Conservation (phyloP, 129 eudicot species). For the Chrysanthemum lavandulifolium region DNA sequence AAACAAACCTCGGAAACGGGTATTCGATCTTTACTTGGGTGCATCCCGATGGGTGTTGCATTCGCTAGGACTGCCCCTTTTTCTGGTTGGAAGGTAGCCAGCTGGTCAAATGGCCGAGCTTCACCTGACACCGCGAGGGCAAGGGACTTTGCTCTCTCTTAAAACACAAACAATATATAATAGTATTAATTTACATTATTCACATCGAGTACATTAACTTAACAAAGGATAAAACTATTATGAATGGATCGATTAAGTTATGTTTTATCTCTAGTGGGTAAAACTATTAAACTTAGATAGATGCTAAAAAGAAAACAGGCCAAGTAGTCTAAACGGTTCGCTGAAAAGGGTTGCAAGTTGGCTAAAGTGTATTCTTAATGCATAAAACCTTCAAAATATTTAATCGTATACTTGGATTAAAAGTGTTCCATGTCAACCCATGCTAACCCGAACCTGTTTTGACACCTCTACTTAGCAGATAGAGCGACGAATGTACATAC, state of each 20-base stretch:
- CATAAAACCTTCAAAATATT: neutral
- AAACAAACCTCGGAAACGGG: constrained; percentile 69
- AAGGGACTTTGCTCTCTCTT: constrained; percentile 67
- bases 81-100: constrained; percentile 58
- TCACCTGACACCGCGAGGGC: constrained; percentile 64
- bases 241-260: too few species aligned
- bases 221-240: neutral
- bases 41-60: constrained; percentile 88
- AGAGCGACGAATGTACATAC: constrained; percentile 30
- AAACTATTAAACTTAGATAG: too few species aligned
- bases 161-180: constrained; percentile 15
- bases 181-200: neutral
- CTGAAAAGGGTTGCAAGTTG: neutral
- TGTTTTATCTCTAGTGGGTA: too few species aligned
- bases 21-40: constrained; percentile 67
- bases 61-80: constrained; percentile 77
- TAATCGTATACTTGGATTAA: neutral
- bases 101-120: constrained; percentile 54
- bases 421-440: neutral
- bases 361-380: neutral
- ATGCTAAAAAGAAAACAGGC: neutral
- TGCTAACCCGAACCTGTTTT: neutral
- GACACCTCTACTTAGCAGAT: neutral
- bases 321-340: neutral
- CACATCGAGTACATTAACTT: neutral